Percentiles rank a stretch among this genome's conserved stretches.
phyloP scores from a whole-genome alignment of 108 stramenopile genomes.

The Fragilariopsis cylindrus region DNA sequence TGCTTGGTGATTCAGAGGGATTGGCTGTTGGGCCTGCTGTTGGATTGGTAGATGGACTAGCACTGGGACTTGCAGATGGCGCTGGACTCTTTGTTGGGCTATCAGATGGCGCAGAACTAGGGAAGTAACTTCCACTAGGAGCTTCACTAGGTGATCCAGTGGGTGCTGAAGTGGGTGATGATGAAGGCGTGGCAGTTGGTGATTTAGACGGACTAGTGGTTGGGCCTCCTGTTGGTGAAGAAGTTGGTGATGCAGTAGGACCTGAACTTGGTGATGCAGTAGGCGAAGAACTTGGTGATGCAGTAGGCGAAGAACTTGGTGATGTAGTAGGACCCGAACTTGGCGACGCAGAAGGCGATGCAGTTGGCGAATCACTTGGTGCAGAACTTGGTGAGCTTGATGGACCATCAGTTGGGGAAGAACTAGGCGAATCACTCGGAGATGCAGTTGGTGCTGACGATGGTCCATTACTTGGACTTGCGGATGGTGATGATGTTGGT shows the following conservation, averaged over 20 bases:
- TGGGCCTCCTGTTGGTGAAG: slow-evolving; percentile 1
- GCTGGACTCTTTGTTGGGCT: slow-evolving; percentile 7
- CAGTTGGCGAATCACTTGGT: neutral
- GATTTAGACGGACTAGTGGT: neutral
- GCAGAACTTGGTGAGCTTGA: neutral
- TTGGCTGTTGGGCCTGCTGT: neutral
- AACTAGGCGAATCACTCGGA: neutral
- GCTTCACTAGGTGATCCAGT: slow-evolving; percentile 13
- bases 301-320: neutral
- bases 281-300: neutral
- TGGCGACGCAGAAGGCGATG: neutral
- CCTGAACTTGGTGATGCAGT: neutral
- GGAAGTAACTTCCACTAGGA: slow-evolving; percentile 17
- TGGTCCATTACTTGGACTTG: slow-evolving; percentile 9
- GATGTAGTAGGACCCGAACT: neutral
- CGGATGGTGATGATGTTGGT: slow-evolving; percentile 13
- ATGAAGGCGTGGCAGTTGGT: slow-evolving; percentile 12
- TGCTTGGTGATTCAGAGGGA: slow-evolving; percentile 7
- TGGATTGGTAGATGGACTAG: neutral
- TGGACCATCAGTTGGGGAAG: slow-evolving; percentile 1
- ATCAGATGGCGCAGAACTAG: neutral
- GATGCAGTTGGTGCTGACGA: slow-evolving; percentile 12
- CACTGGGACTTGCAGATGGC: neutral
- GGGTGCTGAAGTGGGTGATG: neutral
- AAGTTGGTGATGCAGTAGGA: neutral